Conservation (phyloP, 73 alveolate genomes). For the Diophrys sp. region DNA sequence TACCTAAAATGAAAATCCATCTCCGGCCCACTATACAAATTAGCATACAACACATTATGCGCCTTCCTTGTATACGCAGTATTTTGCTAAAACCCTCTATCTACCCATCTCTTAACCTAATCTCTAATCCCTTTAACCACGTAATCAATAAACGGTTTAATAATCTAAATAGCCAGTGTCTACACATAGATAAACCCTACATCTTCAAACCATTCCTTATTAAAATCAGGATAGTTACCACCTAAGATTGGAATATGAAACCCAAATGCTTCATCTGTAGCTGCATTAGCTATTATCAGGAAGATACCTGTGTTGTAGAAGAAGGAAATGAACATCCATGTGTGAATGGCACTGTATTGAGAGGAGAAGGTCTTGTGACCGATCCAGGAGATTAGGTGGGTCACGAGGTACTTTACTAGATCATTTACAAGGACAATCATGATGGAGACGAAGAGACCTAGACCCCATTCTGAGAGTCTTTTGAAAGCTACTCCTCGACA, state of each 20-base stretch:
- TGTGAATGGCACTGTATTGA: background rate
- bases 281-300: background rate
- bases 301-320: conserved; percentile 1
- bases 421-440: conserved; percentile 17
- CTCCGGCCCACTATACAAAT: conserved; percentile 46
- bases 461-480: background rate
- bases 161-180: background rate
- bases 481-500: background rate
- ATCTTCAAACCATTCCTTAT: background rate
- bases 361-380: conserved; percentile 22
- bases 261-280: background rate
- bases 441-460: conserved; percentile 6
- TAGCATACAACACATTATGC: conserved; percentile 28
- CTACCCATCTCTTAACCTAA: background rate
- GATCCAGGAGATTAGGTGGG: conserved; percentile 1
- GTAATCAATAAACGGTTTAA: background rate
- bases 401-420: conserved; percentile 8
- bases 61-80: conserved; percentile 29
- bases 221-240: background rate
- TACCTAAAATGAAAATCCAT: conserved; percentile 45
- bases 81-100: background rate
- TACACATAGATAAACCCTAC: background rate
- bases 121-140: background rate
- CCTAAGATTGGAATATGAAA: background rate
- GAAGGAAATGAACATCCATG: conserved; percentile 18